Conservation (phyloP, 2,329 filamentous ascomycete genomes). For the Colletotrichum sp. region DNA sequence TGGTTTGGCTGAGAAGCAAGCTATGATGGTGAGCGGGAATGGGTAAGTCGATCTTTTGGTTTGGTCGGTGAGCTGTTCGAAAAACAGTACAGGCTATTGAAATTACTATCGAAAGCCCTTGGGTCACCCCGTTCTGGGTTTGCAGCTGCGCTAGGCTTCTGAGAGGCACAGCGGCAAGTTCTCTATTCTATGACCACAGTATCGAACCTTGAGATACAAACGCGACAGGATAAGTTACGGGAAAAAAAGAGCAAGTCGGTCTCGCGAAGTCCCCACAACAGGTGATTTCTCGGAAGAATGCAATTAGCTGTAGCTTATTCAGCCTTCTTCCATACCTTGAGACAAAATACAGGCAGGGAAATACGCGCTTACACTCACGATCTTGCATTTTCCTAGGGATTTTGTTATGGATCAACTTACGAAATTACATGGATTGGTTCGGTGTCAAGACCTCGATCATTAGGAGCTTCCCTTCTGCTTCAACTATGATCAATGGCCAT, state of each 20-base stretch:
- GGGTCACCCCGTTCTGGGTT: not conserved
- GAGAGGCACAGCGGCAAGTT: not conserved
- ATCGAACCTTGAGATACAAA: not conserved
- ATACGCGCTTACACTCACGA: not conserved
- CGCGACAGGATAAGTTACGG: not conserved
- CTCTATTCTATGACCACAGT: not conserved
- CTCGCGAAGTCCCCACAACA: not conserved
- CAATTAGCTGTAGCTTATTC: not conserved
- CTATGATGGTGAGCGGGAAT: not conserved
- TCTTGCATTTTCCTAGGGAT: not conserved
- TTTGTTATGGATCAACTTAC: not conserved
- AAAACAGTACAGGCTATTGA: not conserved
- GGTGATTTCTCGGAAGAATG: not conserved
- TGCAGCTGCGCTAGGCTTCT: not conserved
- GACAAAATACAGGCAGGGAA: not conserved
- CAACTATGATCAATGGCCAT: not conserved
- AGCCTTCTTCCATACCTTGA: not conserved
- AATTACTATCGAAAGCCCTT: not conserved
- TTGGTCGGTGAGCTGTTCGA: not conserved
- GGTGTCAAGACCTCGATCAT: not conserved
- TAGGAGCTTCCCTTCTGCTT: not conserved
- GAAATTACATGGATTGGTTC: not conserved
- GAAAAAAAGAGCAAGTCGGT: not conserved
- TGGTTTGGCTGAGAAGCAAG: not conserved
- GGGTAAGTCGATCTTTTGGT: not conserved